These are phyloP conservation scores for Chrysoporthe austroafricana DNA, from an alignment of 2,329 filamentous ascomycete species.

Conservation along the genomic window DNA sequence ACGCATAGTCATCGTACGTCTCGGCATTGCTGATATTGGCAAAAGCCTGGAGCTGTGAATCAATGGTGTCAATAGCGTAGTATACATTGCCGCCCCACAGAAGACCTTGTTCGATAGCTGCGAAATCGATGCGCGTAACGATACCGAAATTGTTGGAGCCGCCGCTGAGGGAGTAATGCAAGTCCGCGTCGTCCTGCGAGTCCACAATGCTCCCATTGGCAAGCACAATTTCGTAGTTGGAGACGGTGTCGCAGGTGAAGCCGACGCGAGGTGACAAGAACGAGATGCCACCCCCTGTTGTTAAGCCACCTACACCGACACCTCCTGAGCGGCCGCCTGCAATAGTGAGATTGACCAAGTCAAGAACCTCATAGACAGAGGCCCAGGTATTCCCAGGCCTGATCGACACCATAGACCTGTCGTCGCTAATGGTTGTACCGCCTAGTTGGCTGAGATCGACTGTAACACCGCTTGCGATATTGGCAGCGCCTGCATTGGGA, in stretches of 20 bases:
- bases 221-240: slow-evolving; percentile 20
- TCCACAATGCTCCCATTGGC: slow-evolving; percentile 5
- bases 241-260: slow-evolving; percentile 18
- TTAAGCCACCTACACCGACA: slow-evolving; percentile 20
- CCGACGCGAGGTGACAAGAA: slow-evolving; percentile 20
- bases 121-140: slow-evolving; percentile 11
- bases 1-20: not conserved
- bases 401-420: not conserved
- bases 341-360: slow-evolving; percentile 7
- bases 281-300: slow-evolving; percentile 20
- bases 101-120: slow-evolving; percentile 26
- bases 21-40: not conserved
- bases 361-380: not conserved
- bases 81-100: slow-evolving; percentile 40
- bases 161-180: slow-evolving; percentile 3
- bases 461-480: slow-evolving; percentile 3
- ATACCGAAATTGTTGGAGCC: slow-evolving; percentile 10
- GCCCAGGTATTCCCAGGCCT: not conserved
- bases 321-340: slow-evolving; percentile 18
- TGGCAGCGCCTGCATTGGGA: not conserved
- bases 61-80: slow-evolving; percentile 22
- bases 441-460: not conserved
- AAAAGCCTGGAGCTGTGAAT: not conserved
- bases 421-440: slow-evolving; percentile 3
- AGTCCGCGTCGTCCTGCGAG: not conserved